Evolutionary conservation across 305 asterid genomes (phyloP), one percentile per base, ranked within the genome.

Genomic region (Andrographis paniculata): DNA sequence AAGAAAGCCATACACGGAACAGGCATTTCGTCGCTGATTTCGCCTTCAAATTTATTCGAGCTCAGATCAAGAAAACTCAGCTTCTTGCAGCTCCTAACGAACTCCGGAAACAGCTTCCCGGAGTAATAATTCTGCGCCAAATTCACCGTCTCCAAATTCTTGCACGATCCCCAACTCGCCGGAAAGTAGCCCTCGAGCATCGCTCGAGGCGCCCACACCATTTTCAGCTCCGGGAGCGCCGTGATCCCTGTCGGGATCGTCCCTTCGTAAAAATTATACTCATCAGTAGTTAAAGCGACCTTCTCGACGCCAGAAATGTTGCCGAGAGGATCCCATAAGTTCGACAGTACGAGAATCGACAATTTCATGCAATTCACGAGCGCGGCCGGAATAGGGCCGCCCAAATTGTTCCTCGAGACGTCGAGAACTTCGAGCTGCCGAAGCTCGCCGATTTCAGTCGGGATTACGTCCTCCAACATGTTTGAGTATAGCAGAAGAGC

Each of bases 1-100:
- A 91, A 91, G 53, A 83, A 58, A 57, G 59, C 58, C 96, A 86
- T 80, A 65, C 96, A 91, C 33, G 92, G 99, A 41, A 91, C 94
- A 45, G 77, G 82, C 51, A 91, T 73, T 48, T 56, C 63, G 43
- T 68, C 73, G 21, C 56, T 62, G 57, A 91, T 80, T 63, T 53
- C 74, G 17, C 98, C 98, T 41, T 66, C 55, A 27, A 91, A 76
- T 45, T 70, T 68, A 56, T 91, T 91, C 10, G 78, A 63, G 64
- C 89, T 91, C 84, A 91, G 62, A 64, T 91, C 79, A 60, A 91
- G 95, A 70, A 74, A 80, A 47, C 59, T 76, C 66, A 91, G 77
- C 53, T 67, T 91, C 78, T 59, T 77, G 78, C 96, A 91, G 65
- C 42, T 58, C 73, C 76, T 60, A 22, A 91, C 69, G 40, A 60